A percentile compares a stretch with the other conserved stretches of the same genome.
Conservation (phyloP, 208 protist species). For the Trypanosoma theileri region DNA sequence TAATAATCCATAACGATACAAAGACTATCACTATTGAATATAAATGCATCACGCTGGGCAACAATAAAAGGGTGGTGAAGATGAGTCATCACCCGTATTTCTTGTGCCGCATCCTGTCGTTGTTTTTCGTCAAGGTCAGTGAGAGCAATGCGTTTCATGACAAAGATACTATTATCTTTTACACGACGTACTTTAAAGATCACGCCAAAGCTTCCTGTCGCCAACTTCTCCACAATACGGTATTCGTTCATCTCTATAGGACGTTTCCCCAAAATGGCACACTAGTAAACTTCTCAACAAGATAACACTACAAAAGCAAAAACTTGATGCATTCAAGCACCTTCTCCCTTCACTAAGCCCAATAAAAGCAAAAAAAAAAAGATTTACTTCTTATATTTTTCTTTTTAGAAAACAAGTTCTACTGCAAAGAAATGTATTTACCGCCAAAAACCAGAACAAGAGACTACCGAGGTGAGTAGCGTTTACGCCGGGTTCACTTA, state of each 20-base stretch:
- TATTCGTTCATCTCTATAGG: constrained; percentile 48
- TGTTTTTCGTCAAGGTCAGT: constrained; percentile 53
- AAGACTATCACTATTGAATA: constrained; percentile 77
- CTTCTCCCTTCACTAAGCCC: too few relatives aligned
- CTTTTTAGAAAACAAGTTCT: too few relatives aligned
- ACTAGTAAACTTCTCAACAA: neutral
- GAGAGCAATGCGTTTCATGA: constrained; percentile 85
- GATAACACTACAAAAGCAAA: neutral
- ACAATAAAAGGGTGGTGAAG: constrained; percentile 86
- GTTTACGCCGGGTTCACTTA: too few relatives aligned
- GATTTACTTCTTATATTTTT: too few relatives aligned
- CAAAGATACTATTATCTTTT: constrained; percentile 55
- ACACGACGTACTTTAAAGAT: constrained; percentile 74
- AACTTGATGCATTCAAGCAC: neutral
- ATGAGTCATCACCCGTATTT: constrained; percentile 74
- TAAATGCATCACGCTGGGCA: constrained; percentile 73
- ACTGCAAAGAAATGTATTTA: too few relatives aligned
- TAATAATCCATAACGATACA: constrained; percentile 93
- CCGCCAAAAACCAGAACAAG: too few relatives aligned
- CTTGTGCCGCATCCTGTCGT: constrained; percentile 68
- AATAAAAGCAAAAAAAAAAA: constrained; percentile 5
- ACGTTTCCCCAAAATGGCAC: too few relatives aligned
- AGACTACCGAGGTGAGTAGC: too few relatives aligned
- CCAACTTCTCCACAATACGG: constrained; percentile 81
- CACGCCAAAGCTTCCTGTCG: constrained; percentile 74